These are phyloP conservation scores for Phlebiopsis flavidoalba DNA, from an alignment of 768 basidiomycete genomes.

Conservation along the genomic window DNA sequence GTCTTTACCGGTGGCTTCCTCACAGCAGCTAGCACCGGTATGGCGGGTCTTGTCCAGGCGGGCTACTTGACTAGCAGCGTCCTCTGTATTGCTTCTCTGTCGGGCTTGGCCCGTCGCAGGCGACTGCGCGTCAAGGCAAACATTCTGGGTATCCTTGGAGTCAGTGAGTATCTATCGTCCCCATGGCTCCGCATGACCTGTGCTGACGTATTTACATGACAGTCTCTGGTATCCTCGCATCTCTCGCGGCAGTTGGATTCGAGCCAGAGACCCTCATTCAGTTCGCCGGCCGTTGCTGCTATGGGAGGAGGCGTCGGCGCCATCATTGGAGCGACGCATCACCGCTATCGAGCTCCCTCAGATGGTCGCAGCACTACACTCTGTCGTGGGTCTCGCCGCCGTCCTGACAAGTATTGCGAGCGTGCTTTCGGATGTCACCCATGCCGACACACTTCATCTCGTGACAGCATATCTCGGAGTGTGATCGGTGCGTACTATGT, in stretches of 20 bases:
- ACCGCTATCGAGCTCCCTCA: slow-evolving; percentile 88
- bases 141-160: slow-evolving; percentile 81
- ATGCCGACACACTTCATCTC: slow-evolving; percentile 68
- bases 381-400: slow-evolving; percentile 86
- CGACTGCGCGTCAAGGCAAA: slow-evolving; percentile 83
- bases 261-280: slow-evolving; percentile 68
- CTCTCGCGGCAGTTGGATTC: slow-evolving; percentile 81
- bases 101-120: slow-evolving; percentile 71
- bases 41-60: slow-evolving; percentile 83
- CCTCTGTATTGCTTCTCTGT: slow-evolving; percentile 84
- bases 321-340: slow-evolving; percentile 74
- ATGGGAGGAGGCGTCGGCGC: slow-evolving; percentile 70
- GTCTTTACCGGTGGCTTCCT: slow-evolving; percentile 83
- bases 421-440: slow-evolving; percentile 65
- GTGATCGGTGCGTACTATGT: slow-evolving; percentile 56
- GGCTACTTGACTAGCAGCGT: slow-evolving; percentile 82
- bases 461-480: slow-evolving; percentile 85
- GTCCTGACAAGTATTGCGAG: slow-evolving; percentile 83
- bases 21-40: slow-evolving; percentile 76
- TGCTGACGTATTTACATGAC: background rate
- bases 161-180: slow-evolving; percentile 24
- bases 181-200: background rate
- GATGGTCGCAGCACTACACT: slow-evolving; percentile 76
- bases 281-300: slow-evolving; percentile 69
- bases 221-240: slow-evolving; percentile 73